Evolutionary conservation across 768 basidiomycete genomes (phyloP).

Genomic region (Trametes gibbosa): DNA sequence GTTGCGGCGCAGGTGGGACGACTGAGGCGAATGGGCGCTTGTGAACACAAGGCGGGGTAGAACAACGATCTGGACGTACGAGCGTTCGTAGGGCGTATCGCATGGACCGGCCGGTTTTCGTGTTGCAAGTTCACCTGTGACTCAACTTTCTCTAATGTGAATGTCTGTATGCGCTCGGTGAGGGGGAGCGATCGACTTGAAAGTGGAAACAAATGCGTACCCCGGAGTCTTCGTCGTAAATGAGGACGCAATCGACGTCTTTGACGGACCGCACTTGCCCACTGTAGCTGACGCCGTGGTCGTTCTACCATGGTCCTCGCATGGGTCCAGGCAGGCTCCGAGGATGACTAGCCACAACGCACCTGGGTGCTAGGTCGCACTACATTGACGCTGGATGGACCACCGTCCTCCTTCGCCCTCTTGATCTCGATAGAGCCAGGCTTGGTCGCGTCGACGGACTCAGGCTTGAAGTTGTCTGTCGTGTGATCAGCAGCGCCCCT

Average conservation of each 20-base stretch:
- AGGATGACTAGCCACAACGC: not conserved
- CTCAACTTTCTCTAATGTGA: constrained; percentile 75
- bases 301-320: not conserved
- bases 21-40: not conserved
- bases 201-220: constrained; percentile 38
- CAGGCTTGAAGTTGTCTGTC: constrained; percentile 75
- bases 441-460: constrained; percentile 62
- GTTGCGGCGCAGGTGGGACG: constrained; percentile 19
- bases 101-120: constrained; percentile 41
- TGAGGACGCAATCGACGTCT: constrained; percentile 74
- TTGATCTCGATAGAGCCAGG: constrained; percentile 65
- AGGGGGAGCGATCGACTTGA: constrained; percentile 7
- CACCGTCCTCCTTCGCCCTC: constrained; percentile 44
- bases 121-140: constrained; percentile 55
- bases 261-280: constrained; percentile 59
- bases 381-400: constrained; percentile 46
- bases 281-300: constrained; percentile 50
- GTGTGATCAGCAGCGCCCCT: not conserved
- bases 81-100: constrained; percentile 26
- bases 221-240: constrained; percentile 73
- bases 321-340: not conserved
- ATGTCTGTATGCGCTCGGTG: constrained; percentile 44
- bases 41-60: not conserved
- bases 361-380: constrained; percentile 71
- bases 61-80: constrained; percentile 29